These are phyloP conservation scores for Pelargonium cotyledonis DNA, from an alignment of 441 rosid genomes.

Conservation along the genomic window DNA sequence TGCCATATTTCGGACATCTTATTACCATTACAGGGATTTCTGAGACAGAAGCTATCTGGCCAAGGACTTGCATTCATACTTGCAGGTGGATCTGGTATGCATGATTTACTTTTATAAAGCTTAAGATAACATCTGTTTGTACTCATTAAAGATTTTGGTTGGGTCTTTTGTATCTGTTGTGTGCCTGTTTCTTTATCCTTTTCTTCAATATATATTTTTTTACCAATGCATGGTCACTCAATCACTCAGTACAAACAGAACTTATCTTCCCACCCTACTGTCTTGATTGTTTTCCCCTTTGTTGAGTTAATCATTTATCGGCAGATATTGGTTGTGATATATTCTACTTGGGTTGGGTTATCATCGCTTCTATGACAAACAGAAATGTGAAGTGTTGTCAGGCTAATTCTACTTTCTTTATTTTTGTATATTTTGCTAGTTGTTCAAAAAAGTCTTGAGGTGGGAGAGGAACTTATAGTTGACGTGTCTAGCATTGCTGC, in stretches of 20 bases:
- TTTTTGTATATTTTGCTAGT: constrained; percentile 38
- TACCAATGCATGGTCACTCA: background rate
- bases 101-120: background rate
- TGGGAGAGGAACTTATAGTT: constrained; percentile 75
- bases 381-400: background rate
- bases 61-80: constrained; percentile 92
- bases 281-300: background rate
- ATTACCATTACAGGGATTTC: constrained; percentile 52
- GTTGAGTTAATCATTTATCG: background rate
- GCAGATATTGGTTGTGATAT: background rate
- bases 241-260: background rate
- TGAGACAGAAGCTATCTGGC: constrained; percentile 85
- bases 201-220: background rate
- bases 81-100: constrained; percentile 96
- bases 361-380: background rate
- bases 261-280: background rate
- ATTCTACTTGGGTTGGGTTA: background rate
- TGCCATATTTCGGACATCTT: constrained; percentile 11
- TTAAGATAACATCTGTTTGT: constrained; percentile 1
- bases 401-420: background rate
- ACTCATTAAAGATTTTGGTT: constrained; percentile 1
- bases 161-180: background rate
- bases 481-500: constrained; percentile 85
- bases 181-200: background rate
- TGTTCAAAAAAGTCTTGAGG: constrained; percentile 91